Evolutionary conservation across 345 rosid species (phyloP).

Genomic region (Bretschneidera sinensis): DNA sequence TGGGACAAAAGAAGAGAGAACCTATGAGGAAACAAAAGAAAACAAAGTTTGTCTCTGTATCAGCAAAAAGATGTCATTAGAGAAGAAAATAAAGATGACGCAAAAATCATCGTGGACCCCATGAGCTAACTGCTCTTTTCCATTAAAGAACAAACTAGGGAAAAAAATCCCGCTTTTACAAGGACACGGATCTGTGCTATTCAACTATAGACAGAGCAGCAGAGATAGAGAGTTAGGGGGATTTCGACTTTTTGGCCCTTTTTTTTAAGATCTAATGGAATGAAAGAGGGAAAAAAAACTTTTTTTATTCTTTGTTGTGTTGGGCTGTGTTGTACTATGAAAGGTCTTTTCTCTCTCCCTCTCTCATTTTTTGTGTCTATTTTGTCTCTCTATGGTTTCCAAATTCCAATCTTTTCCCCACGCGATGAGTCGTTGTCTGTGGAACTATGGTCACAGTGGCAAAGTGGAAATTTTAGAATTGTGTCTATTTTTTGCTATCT

Average conservation of each 20-base stretch:
- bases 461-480: too few relatives aligned
- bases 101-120: conserved; percentile 40
- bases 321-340: too few relatives aligned
- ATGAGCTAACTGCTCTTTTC: conserved; percentile 1
- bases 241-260: too few relatives aligned
- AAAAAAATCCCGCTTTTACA: background rate
- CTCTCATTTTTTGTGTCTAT: background rate
- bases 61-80: conserved; percentile 11
- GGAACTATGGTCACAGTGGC: too few relatives aligned
- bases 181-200: conserved; percentile 17
- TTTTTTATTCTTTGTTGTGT: background rate
- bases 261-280: background rate
- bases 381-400: background rate
- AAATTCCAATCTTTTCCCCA: too few relatives aligned
- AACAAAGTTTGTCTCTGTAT: conserved; percentile 11
- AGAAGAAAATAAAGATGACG: conserved; percentile 31
- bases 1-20: background rate
- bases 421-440: too few relatives aligned
- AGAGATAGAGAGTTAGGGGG: too few relatives aligned
- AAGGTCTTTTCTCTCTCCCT: background rate
- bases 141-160: conserved; percentile 3
- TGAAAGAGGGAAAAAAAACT: background rate
- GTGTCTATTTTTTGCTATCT: too few relatives aligned
- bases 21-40: background rate
- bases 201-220: too few relatives aligned